Evolutionary conservation across 164 flowering plant species (phyloP), one percentile per base, ranked within the genome.

Genomic region (Liquidambar formosana): DNA sequence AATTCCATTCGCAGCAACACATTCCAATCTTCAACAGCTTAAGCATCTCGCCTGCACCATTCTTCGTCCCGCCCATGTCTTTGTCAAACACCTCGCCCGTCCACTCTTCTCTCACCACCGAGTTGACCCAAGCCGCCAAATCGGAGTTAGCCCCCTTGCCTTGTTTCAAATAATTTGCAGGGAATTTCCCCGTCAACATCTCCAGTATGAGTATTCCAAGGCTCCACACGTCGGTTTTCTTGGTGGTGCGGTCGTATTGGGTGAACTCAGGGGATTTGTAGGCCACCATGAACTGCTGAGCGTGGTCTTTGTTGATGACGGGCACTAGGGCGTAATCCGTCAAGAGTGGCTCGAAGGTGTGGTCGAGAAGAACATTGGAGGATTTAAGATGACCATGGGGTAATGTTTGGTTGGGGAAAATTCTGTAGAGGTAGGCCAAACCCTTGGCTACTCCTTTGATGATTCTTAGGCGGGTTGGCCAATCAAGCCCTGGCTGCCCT

Each of bases 381-480:
- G 93, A 86, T 68, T 88, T 88, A 4, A 88, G 79, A 66, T 88
- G 85, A 19, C 93, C 93, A 41, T 86, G 89, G 1, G 90, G 91
- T 0, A 84, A 61, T 0, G 70, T 46, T 59, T 76, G 27, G 56
- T 18, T 44, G 0, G 93, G 84, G 16, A 86, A 66, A 70, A 83
- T 88, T 10, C 56, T 74, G 79, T 85, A 76, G 15, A 88, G 85
- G 66, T 85, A 78, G 10, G 71, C 76, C 52, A 88, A 57, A 0
- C 86, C 93, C 59, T 74, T 76, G 5, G 82, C 79, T 4, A 86
- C 85, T 61, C 89, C 90, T 76, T 85, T 82, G 22, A 88, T 76
- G 65, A 86, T 79, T 67, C 70, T 82, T 57, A 88, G 60, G 12
- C 90, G 77, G 0, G 77, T 82, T 28, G 88, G 78, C 93, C 93